Conservation (phyloP, 2,329 filamentous ascomycete species). For the Hymenoscyphus linearis region DNA sequence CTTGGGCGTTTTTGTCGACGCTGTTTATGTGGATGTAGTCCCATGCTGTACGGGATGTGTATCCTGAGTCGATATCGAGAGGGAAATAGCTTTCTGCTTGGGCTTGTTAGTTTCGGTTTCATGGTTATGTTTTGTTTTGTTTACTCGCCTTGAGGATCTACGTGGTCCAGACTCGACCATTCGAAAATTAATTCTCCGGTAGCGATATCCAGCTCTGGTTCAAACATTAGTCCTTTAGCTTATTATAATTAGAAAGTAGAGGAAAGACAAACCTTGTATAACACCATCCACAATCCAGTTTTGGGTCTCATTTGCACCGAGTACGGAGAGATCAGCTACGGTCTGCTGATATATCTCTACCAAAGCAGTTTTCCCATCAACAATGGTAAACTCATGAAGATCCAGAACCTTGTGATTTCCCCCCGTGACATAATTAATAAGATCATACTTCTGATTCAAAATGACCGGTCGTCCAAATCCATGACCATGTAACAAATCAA, state of each 20-base stretch:
- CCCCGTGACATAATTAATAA: constrained; percentile 23
- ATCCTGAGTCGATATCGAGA: constrained; percentile 2
- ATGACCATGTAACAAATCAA: constrained; percentile 10
- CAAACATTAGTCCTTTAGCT: not conserved
- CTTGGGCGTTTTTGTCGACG: constrained; percentile 43
- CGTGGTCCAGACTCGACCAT: constrained; percentile 40
- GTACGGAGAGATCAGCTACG: constrained; percentile 11
- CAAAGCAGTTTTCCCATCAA: constrained; percentile 28
- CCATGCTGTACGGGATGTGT: constrained; percentile 32
- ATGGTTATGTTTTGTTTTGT: not conserved
- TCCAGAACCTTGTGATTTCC: constrained; percentile 19
- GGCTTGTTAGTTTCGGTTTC: not conserved
- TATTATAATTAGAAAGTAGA: not conserved
- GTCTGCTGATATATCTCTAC: constrained; percentile 26
- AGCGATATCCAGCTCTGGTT: constrained; percentile 36
- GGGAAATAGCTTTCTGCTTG: constrained; percentile 15
- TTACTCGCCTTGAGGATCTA: not conserved
- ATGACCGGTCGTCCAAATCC: constrained; percentile 25
- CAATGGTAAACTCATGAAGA: constrained; percentile 30
- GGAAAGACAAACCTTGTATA: constrained; percentile 7
- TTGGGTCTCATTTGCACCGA: constrained; percentile 15
- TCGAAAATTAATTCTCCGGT: constrained; percentile 44
- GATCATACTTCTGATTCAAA: constrained; percentile 29
- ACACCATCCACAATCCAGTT: constrained; percentile 24
- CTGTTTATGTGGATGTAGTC: constrained; percentile 54